These are phyloP conservation scores for Oidium heveae DNA, from an alignment of 2,329 filamentous ascomycete species.

Conservation along the genomic window DNA sequence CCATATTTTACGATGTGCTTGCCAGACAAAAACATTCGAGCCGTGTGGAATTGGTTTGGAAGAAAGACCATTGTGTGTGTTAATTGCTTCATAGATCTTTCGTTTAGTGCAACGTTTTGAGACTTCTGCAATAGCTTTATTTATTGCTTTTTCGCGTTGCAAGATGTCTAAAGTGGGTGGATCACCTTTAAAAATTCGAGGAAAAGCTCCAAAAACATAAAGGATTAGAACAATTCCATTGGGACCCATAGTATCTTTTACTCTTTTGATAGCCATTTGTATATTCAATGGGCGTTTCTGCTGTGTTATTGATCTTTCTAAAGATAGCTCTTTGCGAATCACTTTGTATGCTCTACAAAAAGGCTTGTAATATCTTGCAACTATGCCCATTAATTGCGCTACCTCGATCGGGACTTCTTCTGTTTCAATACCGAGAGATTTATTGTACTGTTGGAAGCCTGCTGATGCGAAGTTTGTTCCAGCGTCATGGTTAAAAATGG, in stretches of 20 bases:
- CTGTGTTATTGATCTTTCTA: not conserved
- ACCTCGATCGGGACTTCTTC: not conserved
- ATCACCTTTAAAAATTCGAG: not conserved
- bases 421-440: not conserved
- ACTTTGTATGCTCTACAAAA: not conserved
- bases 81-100: conserved; percentile 1
- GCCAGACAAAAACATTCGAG: not conserved
- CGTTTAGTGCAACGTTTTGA: not conserved
- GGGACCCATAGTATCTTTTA: not conserved
- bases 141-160: conserved; percentile 1
- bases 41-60: not conserved
- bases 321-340: not conserved
- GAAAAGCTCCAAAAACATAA: not conserved
- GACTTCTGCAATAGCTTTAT: conserved; percentile 2
- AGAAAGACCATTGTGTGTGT: conserved; percentile 1
- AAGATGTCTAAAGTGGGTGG: not conserved
- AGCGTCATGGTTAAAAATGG: not conserved
- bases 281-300: not conserved
- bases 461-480: not conserved
- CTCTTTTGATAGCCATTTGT: not conserved
- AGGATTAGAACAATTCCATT: not conserved
- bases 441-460: not conserved
- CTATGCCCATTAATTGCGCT: not conserved
- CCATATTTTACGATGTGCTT: not conserved
- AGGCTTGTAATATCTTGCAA: not conserved